Conservation (phyloP, 805 yeast species). For the Ogataea siamensis region DNA sequence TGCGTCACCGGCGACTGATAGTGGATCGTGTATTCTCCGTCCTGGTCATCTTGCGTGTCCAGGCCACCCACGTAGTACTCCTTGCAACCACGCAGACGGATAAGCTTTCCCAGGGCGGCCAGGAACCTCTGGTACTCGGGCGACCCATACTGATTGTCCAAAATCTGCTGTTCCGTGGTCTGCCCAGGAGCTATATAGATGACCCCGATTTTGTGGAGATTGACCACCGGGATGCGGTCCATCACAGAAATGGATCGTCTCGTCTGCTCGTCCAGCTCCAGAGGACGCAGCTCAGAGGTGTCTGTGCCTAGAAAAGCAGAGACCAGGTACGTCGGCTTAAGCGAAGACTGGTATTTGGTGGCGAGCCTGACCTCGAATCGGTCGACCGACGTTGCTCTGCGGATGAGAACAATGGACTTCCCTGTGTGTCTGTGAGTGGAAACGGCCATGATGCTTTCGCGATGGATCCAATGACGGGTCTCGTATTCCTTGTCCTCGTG, state of each 20-base stretch:
- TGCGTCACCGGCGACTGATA: slow-evolving; percentile 75
- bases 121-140: slow-evolving; percentile 58
- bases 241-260: slow-evolving; percentile 57
- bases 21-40: slow-evolving; percentile 72
- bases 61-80: slow-evolving; percentile 72
- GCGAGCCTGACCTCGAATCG: slow-evolving; percentile 35
- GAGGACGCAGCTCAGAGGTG: slow-evolving; percentile 20
- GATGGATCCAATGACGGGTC: slow-evolving; percentile 55
- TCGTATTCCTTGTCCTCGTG: slow-evolving; percentile 25
- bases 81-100: slow-evolving; percentile 53
- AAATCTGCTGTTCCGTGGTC: slow-evolving; percentile 56
- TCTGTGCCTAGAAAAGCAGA: slow-evolving; percentile 18
- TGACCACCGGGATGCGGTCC: slow-evolving; percentile 76
- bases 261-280: slow-evolving; percentile 34
- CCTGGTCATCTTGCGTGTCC: slow-evolving; percentile 64
- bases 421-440: slow-evolving; percentile 54
- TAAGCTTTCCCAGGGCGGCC: slow-evolving; percentile 54
- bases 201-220: slow-evolving; percentile 76
- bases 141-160: slow-evolving; percentile 66
- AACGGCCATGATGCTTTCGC: slow-evolving; percentile 54
- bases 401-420: slow-evolving; percentile 45
- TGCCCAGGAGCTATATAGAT: slow-evolving; percentile 74
- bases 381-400: slow-evolving; percentile 68
- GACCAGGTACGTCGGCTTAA: slow-evolving; percentile 25
- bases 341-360: slow-evolving; percentile 19